These are phyloP conservation scores for Flaveria ramosissima DNA, from an alignment of 129 eudicot species.

Conservation along the genomic window DNA sequence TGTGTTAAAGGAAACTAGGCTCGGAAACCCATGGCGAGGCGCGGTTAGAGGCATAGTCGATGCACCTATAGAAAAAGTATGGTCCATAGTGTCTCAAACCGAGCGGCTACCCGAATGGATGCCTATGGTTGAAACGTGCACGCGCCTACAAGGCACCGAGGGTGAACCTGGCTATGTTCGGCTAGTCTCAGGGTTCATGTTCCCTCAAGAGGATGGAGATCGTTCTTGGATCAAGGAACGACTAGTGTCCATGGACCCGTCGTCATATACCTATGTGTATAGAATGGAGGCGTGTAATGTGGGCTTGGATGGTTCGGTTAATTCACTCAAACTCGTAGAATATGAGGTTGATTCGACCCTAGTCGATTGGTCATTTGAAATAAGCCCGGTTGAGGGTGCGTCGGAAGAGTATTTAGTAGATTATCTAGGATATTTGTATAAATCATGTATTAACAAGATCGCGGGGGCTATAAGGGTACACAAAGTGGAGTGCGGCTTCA, in stretches of 20 bases:
- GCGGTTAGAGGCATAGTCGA: slow-evolving; percentile 69
- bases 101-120: slow-evolving; percentile 60
- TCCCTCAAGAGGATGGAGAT: slow-evolving; percentile 72
- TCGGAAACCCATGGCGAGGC: slow-evolving; percentile 51
- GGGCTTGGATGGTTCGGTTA: slow-evolving; percentile 67
- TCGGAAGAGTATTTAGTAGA: slow-evolving; percentile 55
- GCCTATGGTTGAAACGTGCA: slow-evolving; percentile 82
- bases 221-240: slow-evolving; percentile 80
- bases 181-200: slow-evolving; percentile 75
- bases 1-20: slow-evolving; percentile 26
- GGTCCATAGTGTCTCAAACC: slow-evolving; percentile 56
- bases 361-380: slow-evolving; percentile 64
- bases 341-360: slow-evolving; percentile 64
- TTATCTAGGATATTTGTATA: slow-evolving; percentile 64
- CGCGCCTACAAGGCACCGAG: slow-evolving; percentile 56
- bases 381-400: slow-evolving; percentile 58
- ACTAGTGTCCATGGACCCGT: slow-evolving; percentile 49
- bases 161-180: slow-evolving; percentile 61
- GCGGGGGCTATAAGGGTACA: slow-evolving; percentile 38
- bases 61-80: slow-evolving; percentile 60
- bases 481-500: no score
- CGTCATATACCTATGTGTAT: slow-evolving; percentile 39
- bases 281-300: slow-evolving; percentile 70
- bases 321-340: slow-evolving; percentile 54
- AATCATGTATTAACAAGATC: slow-evolving; percentile 69